Percentiles rank a stretch among this genome's conserved stretches.
phyloP scores from a whole-genome alignment of 345 rosid species.

The Aethionema arabicum region DNA sequence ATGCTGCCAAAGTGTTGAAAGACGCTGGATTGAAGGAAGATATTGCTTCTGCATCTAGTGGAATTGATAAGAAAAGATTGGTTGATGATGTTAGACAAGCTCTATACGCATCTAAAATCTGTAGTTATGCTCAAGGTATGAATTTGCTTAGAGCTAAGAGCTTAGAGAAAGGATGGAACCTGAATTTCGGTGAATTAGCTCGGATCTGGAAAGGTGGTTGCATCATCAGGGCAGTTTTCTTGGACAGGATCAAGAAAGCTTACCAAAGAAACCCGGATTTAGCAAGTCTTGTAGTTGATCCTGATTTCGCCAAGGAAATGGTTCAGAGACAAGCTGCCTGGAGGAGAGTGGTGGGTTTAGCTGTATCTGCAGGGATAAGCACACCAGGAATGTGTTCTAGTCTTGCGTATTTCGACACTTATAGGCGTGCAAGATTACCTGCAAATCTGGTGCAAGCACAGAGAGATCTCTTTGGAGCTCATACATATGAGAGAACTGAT shows the following conservation, averaged over 20 bases:
- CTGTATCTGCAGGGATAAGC: constrained; percentile 90
- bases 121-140: constrained; percentile 98
- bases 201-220: constrained; percentile 99
- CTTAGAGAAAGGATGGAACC: constrained; percentile 67
- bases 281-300: constrained; percentile 89
- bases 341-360: constrained; percentile 94
- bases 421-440: constrained; percentile 83
- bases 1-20: constrained; percentile 53
- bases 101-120: constrained; percentile 83
- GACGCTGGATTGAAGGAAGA: constrained; percentile 89
- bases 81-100: constrained; percentile 98
- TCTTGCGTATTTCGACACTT: constrained; percentile 91
- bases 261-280: constrained; percentile 86
- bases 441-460: constrained; percentile 97
- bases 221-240: constrained; percentile 87
- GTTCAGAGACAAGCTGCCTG: constrained; percentile 97
- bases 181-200: constrained; percentile 87
- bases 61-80: constrained; percentile 75
- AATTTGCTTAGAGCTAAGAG: constrained; percentile 93
- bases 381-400: constrained; percentile 98
- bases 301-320: constrained; percentile 94
- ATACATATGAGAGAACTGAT: constrained; percentile 91
- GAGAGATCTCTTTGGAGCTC: constrained; percentile 97
- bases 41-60: constrained; percentile 41
- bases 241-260: constrained; percentile 97